phyloP scores from a whole-genome alignment of 257 asterid species.

The Anisodus acutangulus region DNA sequence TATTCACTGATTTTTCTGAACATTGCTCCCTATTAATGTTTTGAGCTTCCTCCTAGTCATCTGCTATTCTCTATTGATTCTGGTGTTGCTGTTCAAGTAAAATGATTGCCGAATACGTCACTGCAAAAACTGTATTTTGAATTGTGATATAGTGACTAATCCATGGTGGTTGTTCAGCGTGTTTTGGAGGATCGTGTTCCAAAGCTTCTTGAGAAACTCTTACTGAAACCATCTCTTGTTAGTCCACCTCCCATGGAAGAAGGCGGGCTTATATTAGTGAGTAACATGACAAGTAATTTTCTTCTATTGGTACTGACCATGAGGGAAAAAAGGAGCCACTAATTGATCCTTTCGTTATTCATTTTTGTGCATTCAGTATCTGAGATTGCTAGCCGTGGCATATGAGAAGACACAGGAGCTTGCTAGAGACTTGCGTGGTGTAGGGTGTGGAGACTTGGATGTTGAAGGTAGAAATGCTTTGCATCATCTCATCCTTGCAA shows the following conservation, averaged over 20 bases:
- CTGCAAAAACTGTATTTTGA: conserved; percentile 7
- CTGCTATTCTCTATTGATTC: conserved; percentile 13
- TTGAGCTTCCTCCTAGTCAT: conserved; percentile 18
- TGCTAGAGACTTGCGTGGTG: conserved; percentile 79
- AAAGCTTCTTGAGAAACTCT: conserved; percentile 84
- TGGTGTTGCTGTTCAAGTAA: neutral
- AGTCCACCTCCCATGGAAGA: conserved; percentile 95
- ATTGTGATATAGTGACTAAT: conserved; percentile 15
- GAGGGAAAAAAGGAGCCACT: conserved; percentile 26
- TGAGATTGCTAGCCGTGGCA: conserved; percentile 92
- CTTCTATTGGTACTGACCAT: conserved; percentile 26
- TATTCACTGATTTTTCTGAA: conserved; percentile 17
- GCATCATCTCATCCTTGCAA: neutral
- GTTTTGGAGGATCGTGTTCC: conserved; percentile 96
- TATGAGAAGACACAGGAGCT: conserved; percentile 95
- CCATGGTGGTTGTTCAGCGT: conserved; percentile 56
- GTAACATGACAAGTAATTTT: conserved; percentile 37
- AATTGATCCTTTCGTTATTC: conserved; percentile 36
- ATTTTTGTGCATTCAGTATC: conserved; percentile 63
- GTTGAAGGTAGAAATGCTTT: conserved; percentile 67
- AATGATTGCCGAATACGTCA: neutral
- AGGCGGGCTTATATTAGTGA: conserved; percentile 92
- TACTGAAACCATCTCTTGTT: conserved; percentile 85
- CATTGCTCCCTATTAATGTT: neutral
- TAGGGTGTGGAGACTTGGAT: conserved; percentile 98